Conservation (phyloP, 441 rosid genomes). For the Daphne laureola region DNA sequence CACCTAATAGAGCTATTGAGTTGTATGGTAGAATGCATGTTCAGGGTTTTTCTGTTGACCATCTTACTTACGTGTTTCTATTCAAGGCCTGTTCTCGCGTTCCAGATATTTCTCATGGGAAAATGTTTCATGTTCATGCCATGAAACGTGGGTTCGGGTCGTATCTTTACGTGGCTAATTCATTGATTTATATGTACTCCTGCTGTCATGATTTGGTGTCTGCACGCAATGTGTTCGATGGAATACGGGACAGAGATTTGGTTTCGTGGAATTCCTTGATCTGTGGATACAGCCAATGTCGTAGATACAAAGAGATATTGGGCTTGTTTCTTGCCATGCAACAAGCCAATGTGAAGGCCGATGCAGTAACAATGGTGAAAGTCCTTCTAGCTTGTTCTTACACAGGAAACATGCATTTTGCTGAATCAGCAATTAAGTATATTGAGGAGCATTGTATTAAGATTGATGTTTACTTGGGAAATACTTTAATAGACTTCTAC, state of each 20-base stretch:
- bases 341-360: conserved; percentile 33
- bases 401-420: conserved; percentile 17
- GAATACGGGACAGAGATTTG: conserved; percentile 44
- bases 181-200: conserved; percentile 38
- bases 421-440: conserved; percentile 33
- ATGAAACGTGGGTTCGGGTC: conserved; percentile 39
- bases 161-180: conserved; percentile 44
- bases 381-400: conserved; percentile 38
- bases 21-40: conserved; percentile 24
- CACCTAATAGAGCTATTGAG: conserved; percentile 31
- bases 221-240: conserved; percentile 42
- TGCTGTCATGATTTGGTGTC: conserved; percentile 21
- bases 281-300: conserved; percentile 44
- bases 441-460: conserved; percentile 28
- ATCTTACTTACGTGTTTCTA: conserved; percentile 35
- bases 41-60: conserved; percentile 29
- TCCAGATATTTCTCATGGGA: conserved; percentile 23
- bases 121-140: conserved; percentile 28
- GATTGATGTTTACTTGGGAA: conserved; percentile 47
- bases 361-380: conserved; percentile 59
- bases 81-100: conserved; percentile 44
- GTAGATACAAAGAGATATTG: conserved; percentile 33
- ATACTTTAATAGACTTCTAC: conserved; percentile 45
- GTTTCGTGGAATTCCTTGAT: conserved; percentile 80
- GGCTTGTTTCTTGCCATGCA: conserved; percentile 36